Percentiles rank a stretch among this genome's conserved stretches.
These are phyloP conservation scores for Lachnellula arida DNA, from an alignment of 2,329 filamentous ascomycete genomes.

Conservation along the genomic window DNA sequence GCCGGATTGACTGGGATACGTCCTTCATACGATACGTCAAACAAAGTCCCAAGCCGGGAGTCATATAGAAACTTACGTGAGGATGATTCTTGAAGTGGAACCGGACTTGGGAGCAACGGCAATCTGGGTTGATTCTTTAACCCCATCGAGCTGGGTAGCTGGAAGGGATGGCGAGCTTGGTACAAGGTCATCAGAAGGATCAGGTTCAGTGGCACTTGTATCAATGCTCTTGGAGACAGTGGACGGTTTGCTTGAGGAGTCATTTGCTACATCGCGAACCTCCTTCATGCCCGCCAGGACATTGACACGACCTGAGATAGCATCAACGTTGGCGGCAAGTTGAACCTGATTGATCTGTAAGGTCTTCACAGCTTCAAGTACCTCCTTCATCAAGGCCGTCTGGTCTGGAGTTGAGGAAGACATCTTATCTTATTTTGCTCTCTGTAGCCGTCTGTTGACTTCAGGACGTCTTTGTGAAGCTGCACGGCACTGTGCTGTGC, in stretches of 20 bases:
- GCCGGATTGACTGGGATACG: slow-evolving; percentile 89
- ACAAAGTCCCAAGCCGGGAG: not conserved
- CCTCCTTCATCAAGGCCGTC: slow-evolving; percentile 43
- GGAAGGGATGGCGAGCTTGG: slow-evolving; percentile 31
- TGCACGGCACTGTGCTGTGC: not conserved
- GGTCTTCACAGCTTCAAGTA: slow-evolving; percentile 50
- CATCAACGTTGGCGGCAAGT: slow-evolving; percentile 52
- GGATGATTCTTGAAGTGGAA: slow-evolving; percentile 56
- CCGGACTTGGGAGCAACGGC: slow-evolving; percentile 31
- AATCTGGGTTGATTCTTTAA: slow-evolving; percentile 6
- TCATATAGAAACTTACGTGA: slow-evolving; percentile 43
- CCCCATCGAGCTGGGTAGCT: slow-evolving; percentile 21
- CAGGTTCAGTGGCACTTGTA: slow-evolving; percentile 9
- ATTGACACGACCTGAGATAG: slow-evolving; percentile 58
- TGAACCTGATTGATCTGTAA: slow-evolving; percentile 51
- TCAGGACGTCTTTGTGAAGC: not conserved
- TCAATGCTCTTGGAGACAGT: slow-evolving; percentile 10
- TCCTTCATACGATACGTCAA: slow-evolving; percentile 41
- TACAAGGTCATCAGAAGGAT: slow-evolving; percentile 23
- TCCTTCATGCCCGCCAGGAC: slow-evolving; percentile 55
- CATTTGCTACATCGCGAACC: slow-evolving; percentile 44
- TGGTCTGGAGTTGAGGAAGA: slow-evolving; percentile 24
- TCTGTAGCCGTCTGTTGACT: slow-evolving; percentile 2
- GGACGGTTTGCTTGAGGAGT: slow-evolving; percentile 1
- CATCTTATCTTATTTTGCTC: slow-evolving; percentile 17